Base-by-base conservation (phyloP, 768 basidiomycete species). In the Suillus americanus region DNA sequence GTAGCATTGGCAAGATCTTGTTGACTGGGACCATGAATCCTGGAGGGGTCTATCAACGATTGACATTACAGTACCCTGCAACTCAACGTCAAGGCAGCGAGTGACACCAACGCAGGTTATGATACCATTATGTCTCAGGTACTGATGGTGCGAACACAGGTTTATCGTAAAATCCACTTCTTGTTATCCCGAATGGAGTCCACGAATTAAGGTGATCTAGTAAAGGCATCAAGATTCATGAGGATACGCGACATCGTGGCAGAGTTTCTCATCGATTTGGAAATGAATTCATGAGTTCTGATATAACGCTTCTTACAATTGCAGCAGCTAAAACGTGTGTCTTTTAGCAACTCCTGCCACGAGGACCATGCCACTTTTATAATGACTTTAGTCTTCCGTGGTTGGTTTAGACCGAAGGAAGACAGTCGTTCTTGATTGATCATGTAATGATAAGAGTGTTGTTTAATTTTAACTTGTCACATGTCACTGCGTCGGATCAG, bases 251-350 rank as follows among this genome's bases (percentile, higher is more conserved):
- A 70, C n/a, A 65, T 74, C 43, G 77, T 85, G 5, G 67, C 68
- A 20, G 75, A 76, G 45, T 83, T 80, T 66, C 71, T 84, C 38
- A 67, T 84, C 4, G 78, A 79, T 54, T 33, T 20, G 3, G 53
- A 54, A 33, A 53, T 56, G 20, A 54, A 14, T 7, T 41, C 41
- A n/a, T n/a, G n/a, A n/a, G n/a, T n/a, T n/a, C n/a, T n/a, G n/a
- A n/a, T n/a, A n/a, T n/a, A n/a, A n/a, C n/a, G n/a, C n/a, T n/a
- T n/a, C n/a, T n/a, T n/a, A n/a, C n/a, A n/a, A n/a, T n/a, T n/a
- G n/a, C n/a, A n/a, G n/a, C n/a, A n/a, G n/a, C n/a, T n/a, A n/a
- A n/a, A n/a, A n/a, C n/a, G 12, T 54, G 33, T n/a, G 12, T 35
- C 20, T 13, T 35, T 35, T 35, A 54, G 33, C 30, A 35, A 13